Conservation (phyloP, 805 yeast species). For the Starmerella potacharoeniae region DNA sequence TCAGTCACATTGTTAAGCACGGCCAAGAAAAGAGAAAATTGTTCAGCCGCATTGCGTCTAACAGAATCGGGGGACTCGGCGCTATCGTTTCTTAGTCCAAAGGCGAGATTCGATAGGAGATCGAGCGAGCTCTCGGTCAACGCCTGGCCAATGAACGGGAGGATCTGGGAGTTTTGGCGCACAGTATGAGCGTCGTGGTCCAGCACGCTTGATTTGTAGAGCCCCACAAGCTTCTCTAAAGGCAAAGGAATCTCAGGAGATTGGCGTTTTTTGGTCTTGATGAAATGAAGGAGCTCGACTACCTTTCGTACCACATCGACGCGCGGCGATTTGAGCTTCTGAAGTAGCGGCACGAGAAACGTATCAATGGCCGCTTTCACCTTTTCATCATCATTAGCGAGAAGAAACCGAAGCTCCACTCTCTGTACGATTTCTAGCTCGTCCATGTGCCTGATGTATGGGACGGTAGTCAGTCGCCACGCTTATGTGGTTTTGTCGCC, state of each 20-base stretch:
- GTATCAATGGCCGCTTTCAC: slow-evolving; percentile 48
- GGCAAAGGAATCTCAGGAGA: slow-evolving; percentile 37
- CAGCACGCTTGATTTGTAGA: background rate
- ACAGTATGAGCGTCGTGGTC: background rate
- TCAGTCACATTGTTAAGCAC: background rate
- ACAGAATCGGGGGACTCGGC: background rate
- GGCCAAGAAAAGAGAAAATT: slow-evolving; percentile 15
- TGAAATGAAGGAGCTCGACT: slow-evolving; percentile 51
- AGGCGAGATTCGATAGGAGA: background rate
- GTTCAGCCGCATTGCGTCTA: slow-evolving; percentile 6
- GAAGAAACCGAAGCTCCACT: slow-evolving; percentile 29
- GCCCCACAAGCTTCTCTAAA: slow-evolving; percentile 41
- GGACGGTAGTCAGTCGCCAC: background rate
- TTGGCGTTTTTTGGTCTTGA: slow-evolving; percentile 32
- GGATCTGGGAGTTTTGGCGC: slow-evolving; percentile 11
- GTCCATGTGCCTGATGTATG: background rate
- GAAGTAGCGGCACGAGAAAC: slow-evolving; percentile 64
- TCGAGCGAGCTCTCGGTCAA: background rate
- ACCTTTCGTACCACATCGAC: slow-evolving; percentile 56
- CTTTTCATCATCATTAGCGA: slow-evolving; percentile 57
- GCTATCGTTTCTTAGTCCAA: slow-evolving; percentile 4
- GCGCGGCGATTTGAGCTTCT: slow-evolving; percentile 67
- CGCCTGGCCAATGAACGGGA: slow-evolving; percentile 9
- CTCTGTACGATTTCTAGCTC: slow-evolving; percentile 12
- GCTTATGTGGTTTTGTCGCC: background rate